Conservation (phyloP, 2,329 filamentous ascomycete species). For the Aschersonia sp. region DNA sequence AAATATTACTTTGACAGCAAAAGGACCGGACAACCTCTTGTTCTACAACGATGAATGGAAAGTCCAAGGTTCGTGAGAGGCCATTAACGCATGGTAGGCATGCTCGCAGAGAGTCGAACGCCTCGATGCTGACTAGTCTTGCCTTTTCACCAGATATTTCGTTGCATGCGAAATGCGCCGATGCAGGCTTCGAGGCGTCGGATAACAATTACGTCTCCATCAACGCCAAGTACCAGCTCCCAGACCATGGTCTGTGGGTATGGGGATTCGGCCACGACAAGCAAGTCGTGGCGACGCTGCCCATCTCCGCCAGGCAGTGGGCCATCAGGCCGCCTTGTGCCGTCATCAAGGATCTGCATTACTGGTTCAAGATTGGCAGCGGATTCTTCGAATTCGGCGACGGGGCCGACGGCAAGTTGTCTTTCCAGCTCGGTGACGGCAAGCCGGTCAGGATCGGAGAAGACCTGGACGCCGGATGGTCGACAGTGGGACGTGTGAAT, state of each 20-base stretch:
- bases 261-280: neutral
- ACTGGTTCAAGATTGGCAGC: neutral
- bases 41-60: neutral
- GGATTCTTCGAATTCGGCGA: neutral
- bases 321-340: neutral
- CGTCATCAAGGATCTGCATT: neutral
- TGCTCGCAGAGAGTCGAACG: neutral
- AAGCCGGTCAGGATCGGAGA: neutral
- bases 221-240: neutral
- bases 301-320: neutral
- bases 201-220: neutral
- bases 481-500: neutral
- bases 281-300: neutral
- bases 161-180: neutral
- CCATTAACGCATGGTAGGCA: neutral
- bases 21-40: neutral
- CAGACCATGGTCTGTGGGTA: too few species aligned
- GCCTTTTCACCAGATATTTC: neutral
- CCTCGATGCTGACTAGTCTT: neutral
- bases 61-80: neutral
- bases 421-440: neutral
- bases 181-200: neutral
- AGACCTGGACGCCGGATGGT: neutral
- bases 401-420: neutral
- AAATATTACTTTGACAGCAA: neutral